Base-by-base conservation (phyloP, 345 rosid genomes). In the Eucalyptus erythrocorys region DNA sequence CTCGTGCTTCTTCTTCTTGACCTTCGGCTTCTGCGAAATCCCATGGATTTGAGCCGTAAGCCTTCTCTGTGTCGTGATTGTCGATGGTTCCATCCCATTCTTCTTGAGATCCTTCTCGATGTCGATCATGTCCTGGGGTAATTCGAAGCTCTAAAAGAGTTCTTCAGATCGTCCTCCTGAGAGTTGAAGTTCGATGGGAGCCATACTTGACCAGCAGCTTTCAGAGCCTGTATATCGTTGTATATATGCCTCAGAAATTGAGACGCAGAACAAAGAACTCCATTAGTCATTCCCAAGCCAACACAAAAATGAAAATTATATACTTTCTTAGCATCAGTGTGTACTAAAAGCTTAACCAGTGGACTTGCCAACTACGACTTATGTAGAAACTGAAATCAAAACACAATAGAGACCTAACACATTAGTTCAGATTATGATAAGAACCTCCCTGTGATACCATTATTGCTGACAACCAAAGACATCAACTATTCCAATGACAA, bases 51-150 rank as follows among this genome's bases (percentile, higher is more conserved):
- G 96, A 19, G 94, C 96, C 17, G 97, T 95, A 48, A 96, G 98
- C 86, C 98, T 93, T 91, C 97, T 95, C 93, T 92, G 88, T 3
- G 94, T 93, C 15, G 97, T 97, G 91, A 95, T 94, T 26, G 95
- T 95, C 8, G 94, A 96, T 5, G 97, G 99, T 90, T 95, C 94
- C 95, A 97, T 93, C 30, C 97, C 98, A 8, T 92, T 94, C 93
- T 91, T 94, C 87, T 87, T 93, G 26, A 96, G 95, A 88, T 96
- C 97, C 90, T 94, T 96, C 94, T 96, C 98, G 50, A 96, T 92
- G 47, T 93, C 96, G 11, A 95, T 90, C 97, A 96, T 94, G 91
- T 96, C 96, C 10, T 88, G 91, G 3, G 98, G 97, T 89, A 96
- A 87, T 59, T 96, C 96, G n/a, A 94, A 94, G 45, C 91, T 90